phyloP scores from a whole-genome alignment of 73 alveolate species.

The Paraurostyla sp. region DNA sequence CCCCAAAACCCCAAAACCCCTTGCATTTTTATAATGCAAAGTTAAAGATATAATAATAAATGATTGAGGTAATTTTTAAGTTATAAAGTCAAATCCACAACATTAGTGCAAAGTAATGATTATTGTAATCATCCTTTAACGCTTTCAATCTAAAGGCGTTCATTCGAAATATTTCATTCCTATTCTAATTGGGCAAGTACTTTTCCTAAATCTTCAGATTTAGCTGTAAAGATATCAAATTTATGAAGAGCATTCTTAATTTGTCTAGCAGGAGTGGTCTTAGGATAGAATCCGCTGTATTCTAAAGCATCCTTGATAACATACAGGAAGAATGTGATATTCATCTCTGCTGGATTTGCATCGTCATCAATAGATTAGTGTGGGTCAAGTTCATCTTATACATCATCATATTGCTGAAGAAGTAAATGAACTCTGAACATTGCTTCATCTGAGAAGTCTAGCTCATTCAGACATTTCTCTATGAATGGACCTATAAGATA shows the following conservation, averaged over 20 bases:
- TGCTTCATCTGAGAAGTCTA: background rate
- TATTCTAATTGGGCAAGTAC: conserved; percentile 39
- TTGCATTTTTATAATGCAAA: too few species aligned
- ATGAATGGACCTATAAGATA: conserved; percentile 26
- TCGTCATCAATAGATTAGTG: conserved; percentile 2
- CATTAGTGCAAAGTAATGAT: too few species aligned
- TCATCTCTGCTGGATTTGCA: conserved; percentile 10
- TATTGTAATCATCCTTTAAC: too few species aligned
- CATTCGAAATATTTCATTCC: background rate
- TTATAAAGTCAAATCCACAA: too few species aligned
- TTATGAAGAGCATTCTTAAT: background rate
- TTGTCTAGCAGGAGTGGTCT: background rate
- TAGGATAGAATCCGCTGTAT: background rate
- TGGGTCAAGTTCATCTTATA: conserved; percentile 32
- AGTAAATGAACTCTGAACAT: background rate
- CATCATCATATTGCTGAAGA: background rate
- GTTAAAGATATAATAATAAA: too few species aligned
- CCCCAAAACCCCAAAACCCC: too few species aligned
- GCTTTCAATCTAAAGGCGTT: too few species aligned
- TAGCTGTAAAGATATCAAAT: background rate
- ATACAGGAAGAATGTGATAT: conserved; percentile 21
- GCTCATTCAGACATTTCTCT: background rate
- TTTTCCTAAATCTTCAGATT: background rate
- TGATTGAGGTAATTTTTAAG: too few species aligned
- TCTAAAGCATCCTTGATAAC: conserved; percentile 2